Evolutionary conservation across 2,329 filamentous ascomycete species (phyloP), one percentile per base, ranked within the genome.

Genomic region (Camptophora hylomeconis): DNA sequence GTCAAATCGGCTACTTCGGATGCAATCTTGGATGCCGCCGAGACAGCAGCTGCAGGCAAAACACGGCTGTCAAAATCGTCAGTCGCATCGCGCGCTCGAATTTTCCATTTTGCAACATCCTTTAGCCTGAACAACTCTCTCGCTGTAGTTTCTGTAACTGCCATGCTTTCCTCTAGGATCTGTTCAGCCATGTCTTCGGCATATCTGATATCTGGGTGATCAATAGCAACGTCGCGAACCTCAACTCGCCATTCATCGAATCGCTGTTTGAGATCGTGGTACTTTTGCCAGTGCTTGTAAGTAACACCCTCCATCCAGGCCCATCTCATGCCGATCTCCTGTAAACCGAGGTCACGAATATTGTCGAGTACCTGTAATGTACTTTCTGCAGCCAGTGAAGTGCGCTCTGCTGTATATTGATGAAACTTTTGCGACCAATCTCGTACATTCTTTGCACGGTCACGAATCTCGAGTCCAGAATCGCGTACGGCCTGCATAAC

Each of bases 231-330:
- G 34, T 74, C 65, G 49, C 82, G 75, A 26, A 98, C 74, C 42
- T 92, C 81, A 19, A 72, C 65, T 31, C 81, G 78, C 84, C 87
- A 94, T 45, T 82, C 73, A 26, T 78, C 75, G 29, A 94, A 80
- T 8, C 80, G 77, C 30, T 69, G 72, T 59, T 81, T 92, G 33
- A 98, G 64, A 35, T 80, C 73, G 52, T 95, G 84, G 49, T 93
- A 98, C 52, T 87, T 89, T 35, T 78, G 73, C 89, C 89, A 98
- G 52, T 98, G 84, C 53, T 92, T 86, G 64, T 98, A 94, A 2
- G 87, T 92, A 37, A 98, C 72, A 17, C 83, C 83, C 33, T 95
- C 84, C 59, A 84, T 89, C 77, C 82, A 92, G 8, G 87, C 84
- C 86, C 89, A 98, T 35, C 60, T 68, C 74, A 92, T 87, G 32